Percentiles rank a stretch among this genome's conserved stretches.
Conservation (phyloP, 768 basidiomycete species). For the Polyporus arcularius region DNA sequence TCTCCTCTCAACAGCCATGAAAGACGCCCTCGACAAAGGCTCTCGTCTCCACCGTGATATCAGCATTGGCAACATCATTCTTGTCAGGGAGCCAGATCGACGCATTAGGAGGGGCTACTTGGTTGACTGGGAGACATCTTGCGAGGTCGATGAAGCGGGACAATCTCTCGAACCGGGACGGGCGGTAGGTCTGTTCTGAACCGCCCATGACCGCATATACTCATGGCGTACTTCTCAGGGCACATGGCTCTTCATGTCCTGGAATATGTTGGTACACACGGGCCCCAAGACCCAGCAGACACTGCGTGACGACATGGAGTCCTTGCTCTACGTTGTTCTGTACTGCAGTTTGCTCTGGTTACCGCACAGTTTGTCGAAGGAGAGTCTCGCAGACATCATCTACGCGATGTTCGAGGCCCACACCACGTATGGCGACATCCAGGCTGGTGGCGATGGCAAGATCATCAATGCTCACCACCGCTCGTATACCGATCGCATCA, state of each 20-base stretch:
- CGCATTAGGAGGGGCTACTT: not conserved
- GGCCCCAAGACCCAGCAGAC: not conserved
- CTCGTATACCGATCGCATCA: not conserved
- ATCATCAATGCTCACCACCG: not conserved
- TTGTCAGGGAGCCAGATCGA: not conserved
- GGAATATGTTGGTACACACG: not conserved
- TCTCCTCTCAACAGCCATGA: not conserved
- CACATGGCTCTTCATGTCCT: slow-evolving; percentile 8
- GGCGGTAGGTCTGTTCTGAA: not conserved
- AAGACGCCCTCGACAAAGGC: not conserved
- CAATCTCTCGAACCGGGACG: not conserved
- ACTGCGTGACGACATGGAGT: slow-evolving; percentile 16
- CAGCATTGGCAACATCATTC: slow-evolving; percentile 12
- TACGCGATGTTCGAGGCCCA: not conserved
- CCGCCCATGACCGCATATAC: too few species aligned
- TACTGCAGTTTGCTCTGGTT: slow-evolving; percentile 6
- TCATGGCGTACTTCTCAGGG: not conserved
- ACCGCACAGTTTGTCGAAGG: not conserved
- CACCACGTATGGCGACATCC: not conserved
- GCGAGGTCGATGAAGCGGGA: not conserved
- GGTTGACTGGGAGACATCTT: slow-evolving; percentile 12
- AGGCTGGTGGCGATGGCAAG: not conserved
- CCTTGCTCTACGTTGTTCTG: slow-evolving; percentile 8
- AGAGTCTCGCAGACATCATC: not conserved
- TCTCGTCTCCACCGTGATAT: slow-evolving; percentile 6